Percentiles rank a stretch among this genome's conserved stretches.
phyloP scores from a whole-genome alignment of 2,329 filamentous ascomycete species.

The Fonsecaea pugnacius region DNA sequence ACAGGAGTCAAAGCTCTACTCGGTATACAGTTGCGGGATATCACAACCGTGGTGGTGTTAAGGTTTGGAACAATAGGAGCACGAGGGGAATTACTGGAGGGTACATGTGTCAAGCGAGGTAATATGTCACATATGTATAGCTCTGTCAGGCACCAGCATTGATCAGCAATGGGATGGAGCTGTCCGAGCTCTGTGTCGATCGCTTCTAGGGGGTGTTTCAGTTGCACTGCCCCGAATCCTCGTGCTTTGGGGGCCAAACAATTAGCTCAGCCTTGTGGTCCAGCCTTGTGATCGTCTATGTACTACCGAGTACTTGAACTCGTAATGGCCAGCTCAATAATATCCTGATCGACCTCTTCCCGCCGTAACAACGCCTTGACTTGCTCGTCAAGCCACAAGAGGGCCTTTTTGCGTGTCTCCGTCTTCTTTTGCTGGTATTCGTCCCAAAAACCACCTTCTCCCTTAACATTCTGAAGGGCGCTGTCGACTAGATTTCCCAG shows the following conservation, averaged over 20 bases:
- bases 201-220: conserved; percentile 4
- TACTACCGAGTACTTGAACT: no score
- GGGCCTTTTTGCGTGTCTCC: conserved; percentile 3
- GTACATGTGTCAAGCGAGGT: not conserved
- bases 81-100: not conserved
- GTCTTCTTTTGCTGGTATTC: conserved; percentile 14
- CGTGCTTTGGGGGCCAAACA: conserved; percentile 10
- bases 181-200: not conserved
- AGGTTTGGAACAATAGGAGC: not conserved
- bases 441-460: conserved; percentile 9
- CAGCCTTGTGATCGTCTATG: no score
- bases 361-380: conserved; percentile 13
- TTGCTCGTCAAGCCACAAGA: conserved; percentile 25
- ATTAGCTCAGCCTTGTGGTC: conserved; percentile 4
- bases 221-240: conserved; percentile 16
- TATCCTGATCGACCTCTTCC: conserved; percentile 20
- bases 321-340: conserved; percentile 9
- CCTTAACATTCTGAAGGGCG: conserved; percentile 2
- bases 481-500: conserved; percentile 20
- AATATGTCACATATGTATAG: no score
- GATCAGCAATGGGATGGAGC: not conserved
- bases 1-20: no score
- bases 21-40: no score
- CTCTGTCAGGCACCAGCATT: conserved; percentile 21
- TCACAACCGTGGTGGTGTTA: not conserved